These are phyloP conservation scores for Aureobasidium namibiae DNA, from an alignment of 2,329 filamentous ascomycete species.

Conservation along the genomic window DNA sequence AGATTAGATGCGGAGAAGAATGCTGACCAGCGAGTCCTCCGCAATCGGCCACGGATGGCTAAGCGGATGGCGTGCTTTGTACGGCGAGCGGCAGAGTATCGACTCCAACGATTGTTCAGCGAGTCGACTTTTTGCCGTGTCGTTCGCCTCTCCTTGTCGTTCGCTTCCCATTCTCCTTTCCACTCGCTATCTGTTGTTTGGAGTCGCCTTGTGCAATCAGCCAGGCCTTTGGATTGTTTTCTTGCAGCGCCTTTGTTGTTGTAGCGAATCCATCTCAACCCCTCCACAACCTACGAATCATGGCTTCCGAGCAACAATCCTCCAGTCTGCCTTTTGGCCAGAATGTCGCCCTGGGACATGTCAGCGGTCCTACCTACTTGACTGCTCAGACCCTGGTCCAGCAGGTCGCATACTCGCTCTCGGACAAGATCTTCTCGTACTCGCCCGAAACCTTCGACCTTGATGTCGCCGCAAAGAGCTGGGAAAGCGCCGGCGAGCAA, in stretches of 20 bases:
- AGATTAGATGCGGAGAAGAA: not conserved
- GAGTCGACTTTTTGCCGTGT: not conserved
- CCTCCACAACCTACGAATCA: not conserved
- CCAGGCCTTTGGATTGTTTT: not conserved
- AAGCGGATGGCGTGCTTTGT: slow-evolving; percentile 3
- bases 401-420: slow-evolving; percentile 89
- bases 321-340: slow-evolving; percentile 46
- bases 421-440: slow-evolving; percentile 96
- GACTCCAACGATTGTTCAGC: not conserved
- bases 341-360: slow-evolving; percentile 44
- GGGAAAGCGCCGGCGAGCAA: slow-evolving; percentile 59
- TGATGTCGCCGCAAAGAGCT: slow-evolving; percentile 71
- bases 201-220: slow-evolving; percentile 5
- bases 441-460: slow-evolving; percentile 90
- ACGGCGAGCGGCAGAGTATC: not conserved
- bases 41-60: not conserved
- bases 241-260: not conserved
- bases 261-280: not conserved
- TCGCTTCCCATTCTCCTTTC: not conserved
- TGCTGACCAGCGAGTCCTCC: not conserved
- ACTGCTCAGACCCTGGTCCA: slow-evolving; percentile 91
- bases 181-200: slow-evolving; percentile 1
- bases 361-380: slow-evolving; percentile 83
- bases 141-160: not conserved
- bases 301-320: slow-evolving; percentile 25